Base-by-base conservation (phyloP, 2,329 filamentous ascomycete species). In the Colletotrichum musae region DNA sequence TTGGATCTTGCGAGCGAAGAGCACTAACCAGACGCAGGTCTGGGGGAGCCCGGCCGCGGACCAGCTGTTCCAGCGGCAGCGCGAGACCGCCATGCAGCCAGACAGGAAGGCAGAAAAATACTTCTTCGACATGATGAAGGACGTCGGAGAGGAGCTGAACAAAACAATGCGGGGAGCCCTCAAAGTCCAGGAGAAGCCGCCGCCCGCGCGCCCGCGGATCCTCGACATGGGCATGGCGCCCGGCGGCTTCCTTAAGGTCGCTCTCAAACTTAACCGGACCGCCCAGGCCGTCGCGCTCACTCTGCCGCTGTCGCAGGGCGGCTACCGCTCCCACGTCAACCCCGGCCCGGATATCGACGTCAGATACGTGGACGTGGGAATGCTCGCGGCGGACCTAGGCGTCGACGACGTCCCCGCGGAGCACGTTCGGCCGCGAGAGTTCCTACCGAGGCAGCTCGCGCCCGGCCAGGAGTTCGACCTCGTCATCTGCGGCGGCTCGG, bases 221-320 rank as follows among this genome's bases (percentile, higher is more conserved):
- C 81, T 90, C 1, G 87, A 90, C 71, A 79, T 88, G 70, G 88
- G 87, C 74, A 84, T 86, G 78, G 87, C 87, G 0, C 87, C 87
- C 0, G 87, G 87, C 5, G 87, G 84, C 1, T 90, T 87, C 71
- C 75, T 85, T n/a, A n/a, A n/a, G n/a, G 76, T 75, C 9, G 80
- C 80, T 0, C 70, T 87, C 28, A 43, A 74, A 4, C 68, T 72
- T 12, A 84, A 83, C 57, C 81, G 76, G 0, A 41, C 56, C 0
- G 78, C 83, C 3, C 61, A 32, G 0, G 75, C 75, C 18, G 32
- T 73, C 80, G 5, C 60, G 26, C 0, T 80, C 64, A 87, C 74
- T 36, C 75, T 88, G 1, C 82, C 85, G 0, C 10, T 61, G 0
- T 48, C 72, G 0, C 51, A 75, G 0, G 86, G 85, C 0, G 87